Conservation (phyloP, 2,329 filamentous ascomycete genomes). For the Bipolaris zeicola region DNA sequence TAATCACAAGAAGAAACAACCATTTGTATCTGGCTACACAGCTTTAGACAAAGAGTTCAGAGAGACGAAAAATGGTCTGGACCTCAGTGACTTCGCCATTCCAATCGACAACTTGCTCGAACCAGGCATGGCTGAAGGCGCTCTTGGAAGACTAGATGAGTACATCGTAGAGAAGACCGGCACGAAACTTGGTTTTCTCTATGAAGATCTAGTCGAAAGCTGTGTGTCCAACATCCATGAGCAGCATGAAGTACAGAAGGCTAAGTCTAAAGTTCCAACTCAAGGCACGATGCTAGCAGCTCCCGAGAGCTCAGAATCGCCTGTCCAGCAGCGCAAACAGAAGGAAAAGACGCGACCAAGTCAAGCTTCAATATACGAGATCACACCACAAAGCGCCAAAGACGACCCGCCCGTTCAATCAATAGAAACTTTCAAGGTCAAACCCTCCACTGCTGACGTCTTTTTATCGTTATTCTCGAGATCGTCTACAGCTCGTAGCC, state of each 20-base stretch:
- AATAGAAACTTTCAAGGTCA: constrained; percentile 46
- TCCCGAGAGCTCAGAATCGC: background rate
- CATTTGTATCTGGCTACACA: constrained; percentile 44
- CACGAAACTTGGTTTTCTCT: constrained; percentile 6
- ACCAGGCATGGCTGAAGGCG: constrained; percentile 46
- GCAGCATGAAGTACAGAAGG: constrained; percentile 1
- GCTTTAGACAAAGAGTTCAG: constrained; percentile 50
- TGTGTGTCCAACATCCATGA: background rate
- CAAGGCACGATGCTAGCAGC: background rate
- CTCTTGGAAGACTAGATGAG: constrained; percentile 46
- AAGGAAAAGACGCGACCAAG: constrained; percentile 5
- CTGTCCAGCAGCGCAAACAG: background rate
- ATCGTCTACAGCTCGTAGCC: constrained; percentile 27
- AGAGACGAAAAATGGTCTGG: constrained; percentile 35
- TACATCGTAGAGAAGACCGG: constrained; percentile 47
- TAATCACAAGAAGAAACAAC: constrained; percentile 49
- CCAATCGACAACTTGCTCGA: constrained; percentile 54
- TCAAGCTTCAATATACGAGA: background rate
- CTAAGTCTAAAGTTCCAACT: background rate
- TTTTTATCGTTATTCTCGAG: constrained; percentile 45
- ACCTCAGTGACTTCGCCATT: constrained; percentile 43
- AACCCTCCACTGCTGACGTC: constrained; percentile 44
- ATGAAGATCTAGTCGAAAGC: background rate
- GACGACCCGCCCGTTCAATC: background rate
- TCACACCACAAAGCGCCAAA: background rate